These are phyloP conservation scores for Coprinopsis strossmayeri DNA, from an alignment of 768 basidiomycete genomes.

Conservation along the genomic window DNA sequence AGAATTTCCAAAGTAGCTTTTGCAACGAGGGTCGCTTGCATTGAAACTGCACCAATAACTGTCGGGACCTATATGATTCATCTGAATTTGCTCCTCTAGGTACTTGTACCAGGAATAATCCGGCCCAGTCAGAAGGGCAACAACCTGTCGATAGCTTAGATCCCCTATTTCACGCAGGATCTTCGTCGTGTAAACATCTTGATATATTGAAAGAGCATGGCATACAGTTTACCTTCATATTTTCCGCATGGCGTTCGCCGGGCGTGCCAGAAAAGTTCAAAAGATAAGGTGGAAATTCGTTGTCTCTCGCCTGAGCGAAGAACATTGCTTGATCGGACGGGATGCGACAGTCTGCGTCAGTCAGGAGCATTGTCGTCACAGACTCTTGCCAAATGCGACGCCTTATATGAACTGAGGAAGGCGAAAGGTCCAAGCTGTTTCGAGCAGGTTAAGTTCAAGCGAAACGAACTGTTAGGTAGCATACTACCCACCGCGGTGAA, in stretches of 20 bases:
- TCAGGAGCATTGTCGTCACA: constrained; percentile 59
- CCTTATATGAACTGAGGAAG: constrained; percentile 51
- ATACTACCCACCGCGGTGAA: constrained; percentile 56
- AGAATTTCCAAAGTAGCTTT: constrained; percentile 63
- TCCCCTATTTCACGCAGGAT: constrained; percentile 69
- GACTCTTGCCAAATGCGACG: constrained; percentile 80
- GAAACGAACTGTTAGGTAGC: too few species aligned
- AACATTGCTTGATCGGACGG: constrained; percentile 48
- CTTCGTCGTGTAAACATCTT: too few species aligned
- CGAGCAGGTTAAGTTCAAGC: background rate
- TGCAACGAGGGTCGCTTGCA: constrained; percentile 20
- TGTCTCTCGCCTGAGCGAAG: constrained; percentile 51
- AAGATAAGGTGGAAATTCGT: constrained; percentile 64
- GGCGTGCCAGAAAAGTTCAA: constrained; percentile 56
- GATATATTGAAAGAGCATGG: too few species aligned
- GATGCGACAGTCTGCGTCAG: constrained; percentile 51
- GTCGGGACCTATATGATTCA: constrained; percentile 62
- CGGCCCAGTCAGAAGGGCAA: constrained; percentile 38
- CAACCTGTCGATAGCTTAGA: constrained; percentile 45
- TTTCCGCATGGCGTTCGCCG: constrained; percentile 70
- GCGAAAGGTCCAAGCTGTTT: constrained; percentile 49
- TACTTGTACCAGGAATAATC: constrained; percentile 38
- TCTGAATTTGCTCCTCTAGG: constrained; percentile 48
- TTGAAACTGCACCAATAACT: constrained; percentile 52
- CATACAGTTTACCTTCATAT: constrained; percentile 51